Conservation (phyloP, 2,329 filamentous ascomycete species). For the Xylaria polymorpha region DNA sequence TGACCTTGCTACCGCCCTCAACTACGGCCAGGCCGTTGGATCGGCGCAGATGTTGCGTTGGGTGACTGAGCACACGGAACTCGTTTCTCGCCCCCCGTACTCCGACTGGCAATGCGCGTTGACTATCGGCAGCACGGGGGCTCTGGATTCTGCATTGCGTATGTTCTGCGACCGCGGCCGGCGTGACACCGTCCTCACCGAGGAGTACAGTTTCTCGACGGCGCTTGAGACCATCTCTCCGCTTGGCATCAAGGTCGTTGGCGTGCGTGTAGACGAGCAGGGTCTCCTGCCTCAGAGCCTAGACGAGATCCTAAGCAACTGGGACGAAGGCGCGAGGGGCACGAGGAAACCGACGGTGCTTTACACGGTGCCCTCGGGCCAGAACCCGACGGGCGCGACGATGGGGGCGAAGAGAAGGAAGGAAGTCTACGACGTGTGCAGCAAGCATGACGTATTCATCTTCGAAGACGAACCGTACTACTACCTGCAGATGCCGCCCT, state of each 20-base stretch:
- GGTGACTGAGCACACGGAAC: conserved; percentile 94
- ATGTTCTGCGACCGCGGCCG: conserved; percentile 79
- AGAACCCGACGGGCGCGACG: conserved; percentile 92
- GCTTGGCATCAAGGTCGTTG: conserved; percentile 63
- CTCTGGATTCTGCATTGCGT: conserved; percentile 84
- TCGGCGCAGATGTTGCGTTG: conserved; percentile 89
- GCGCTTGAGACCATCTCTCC: conserved; percentile 69
- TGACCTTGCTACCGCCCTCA: conserved; percentile 89
- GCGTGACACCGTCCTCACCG: conserved; percentile 83
- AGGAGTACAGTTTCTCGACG: conserved; percentile 91
- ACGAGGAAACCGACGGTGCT: conserved; percentile 65
- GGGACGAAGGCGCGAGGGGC: conserved; percentile 59
- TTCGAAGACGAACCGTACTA: conserved; percentile 96
- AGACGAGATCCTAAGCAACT: conserved; percentile 62
- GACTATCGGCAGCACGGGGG: conserved; percentile 86
- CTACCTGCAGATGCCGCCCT: conserved; percentile 88
- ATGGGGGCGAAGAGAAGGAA: conserved; percentile 74
- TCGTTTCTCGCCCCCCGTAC: conserved; percentile 88
- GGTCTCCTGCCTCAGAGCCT: conserved; percentile 64
- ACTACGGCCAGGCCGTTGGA: conserved; percentile 91
- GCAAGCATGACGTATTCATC: conserved; percentile 87
- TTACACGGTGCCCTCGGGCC: conserved; percentile 77
- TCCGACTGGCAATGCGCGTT: conserved; percentile 88
- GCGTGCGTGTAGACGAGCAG: conserved; percentile 64
- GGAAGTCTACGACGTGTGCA: conserved; percentile 80